Conservation (phyloP, 352 stramenopile genomes). For the Pythium sp. region DNA sequence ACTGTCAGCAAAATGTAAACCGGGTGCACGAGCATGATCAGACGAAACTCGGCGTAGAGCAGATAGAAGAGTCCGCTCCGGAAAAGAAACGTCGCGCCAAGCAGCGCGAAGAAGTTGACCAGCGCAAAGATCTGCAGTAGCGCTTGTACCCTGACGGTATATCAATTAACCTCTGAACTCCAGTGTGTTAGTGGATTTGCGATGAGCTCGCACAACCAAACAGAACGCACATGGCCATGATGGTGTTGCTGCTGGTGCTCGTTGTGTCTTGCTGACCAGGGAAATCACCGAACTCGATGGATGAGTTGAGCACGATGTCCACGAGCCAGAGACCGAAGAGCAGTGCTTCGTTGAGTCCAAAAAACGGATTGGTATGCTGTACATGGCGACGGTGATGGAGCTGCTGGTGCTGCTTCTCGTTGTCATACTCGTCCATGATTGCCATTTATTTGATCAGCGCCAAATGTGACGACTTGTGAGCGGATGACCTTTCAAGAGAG, state of each 20-base stretch:
- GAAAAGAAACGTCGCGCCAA: conserved; percentile 70
- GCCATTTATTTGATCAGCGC: no score
- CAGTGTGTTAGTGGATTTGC: background rate
- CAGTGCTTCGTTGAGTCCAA: conserved; percentile 36
- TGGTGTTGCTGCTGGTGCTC: conserved; percentile 27
- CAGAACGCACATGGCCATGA: conserved; percentile 47
- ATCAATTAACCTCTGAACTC: background rate
- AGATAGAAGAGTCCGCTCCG: conserved; percentile 62
- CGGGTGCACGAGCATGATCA: conserved; percentile 39
- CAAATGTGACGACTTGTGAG: background rate
- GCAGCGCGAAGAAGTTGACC: conserved; percentile 53
- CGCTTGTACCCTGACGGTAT: conserved; percentile 43
- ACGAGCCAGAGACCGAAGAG: conserved; percentile 42
- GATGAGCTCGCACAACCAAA: background rate
- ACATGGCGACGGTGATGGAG: background rate
- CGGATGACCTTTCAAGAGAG: background rate
- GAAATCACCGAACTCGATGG: conserved; percentile 59
- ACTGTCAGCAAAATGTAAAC: conserved; percentile 54
- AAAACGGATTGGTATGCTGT: conserved; percentile 29
- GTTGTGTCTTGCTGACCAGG: conserved; percentile 23
- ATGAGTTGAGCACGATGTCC: conserved; percentile 59
- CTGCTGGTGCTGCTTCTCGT: background rate
- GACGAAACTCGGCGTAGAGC: conserved; percentile 53
- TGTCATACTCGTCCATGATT: background rate
- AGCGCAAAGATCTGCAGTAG: conserved; percentile 59